Evolutionary conservation across 176 grass and related monocot genomes (phyloP), one percentile per base, ranked within the genome.

Genomic region (Puya raimondii): DNA sequence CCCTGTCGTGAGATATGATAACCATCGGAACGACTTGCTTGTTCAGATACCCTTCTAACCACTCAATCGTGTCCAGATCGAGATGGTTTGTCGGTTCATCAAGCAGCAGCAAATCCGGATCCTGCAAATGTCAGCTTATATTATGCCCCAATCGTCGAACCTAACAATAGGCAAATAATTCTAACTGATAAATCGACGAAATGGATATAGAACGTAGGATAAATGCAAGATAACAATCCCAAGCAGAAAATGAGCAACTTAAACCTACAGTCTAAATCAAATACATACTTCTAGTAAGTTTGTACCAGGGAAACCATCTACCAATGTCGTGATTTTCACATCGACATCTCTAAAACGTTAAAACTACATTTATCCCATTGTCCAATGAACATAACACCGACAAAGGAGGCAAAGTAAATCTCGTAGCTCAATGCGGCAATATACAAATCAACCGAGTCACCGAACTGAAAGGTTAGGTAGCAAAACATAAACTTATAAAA

Each of bases 31-130:
- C 94, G 15, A 88, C 94, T 66, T 93, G 94, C 6, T 78, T 87
- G 27, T 77, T 85, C 13, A 99, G 84, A 75, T 99, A 99, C 66
- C 47, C 79, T 81, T 99, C 94, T 33, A 93, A 82, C 94, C 89
- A 99, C 82, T 99, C 94, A 74, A 93, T 84, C 12, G 89, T 99
- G 17, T 99, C 94, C 53, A 99, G 76, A 80, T 99, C 94, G 4
- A 99, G 87, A 75, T 99, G 94, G 71, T 99, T 99, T 26, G 94
- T 99, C 0, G 94, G 94, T 66, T 99, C 94, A 61, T 99, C 94
- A 77, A 99, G 94, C 47, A 99, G 70, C 63, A 99, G 69, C 65
- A 99, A 79, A 72, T 99, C 94, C 81, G 94, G 94, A 70, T 99
- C 87, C 94, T 99, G 80, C 81, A 80, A 65, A 61, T 15, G n/a